Base-by-base conservation (phyloP, 345 rosid species). In the Aethionema arabicum region DNA sequence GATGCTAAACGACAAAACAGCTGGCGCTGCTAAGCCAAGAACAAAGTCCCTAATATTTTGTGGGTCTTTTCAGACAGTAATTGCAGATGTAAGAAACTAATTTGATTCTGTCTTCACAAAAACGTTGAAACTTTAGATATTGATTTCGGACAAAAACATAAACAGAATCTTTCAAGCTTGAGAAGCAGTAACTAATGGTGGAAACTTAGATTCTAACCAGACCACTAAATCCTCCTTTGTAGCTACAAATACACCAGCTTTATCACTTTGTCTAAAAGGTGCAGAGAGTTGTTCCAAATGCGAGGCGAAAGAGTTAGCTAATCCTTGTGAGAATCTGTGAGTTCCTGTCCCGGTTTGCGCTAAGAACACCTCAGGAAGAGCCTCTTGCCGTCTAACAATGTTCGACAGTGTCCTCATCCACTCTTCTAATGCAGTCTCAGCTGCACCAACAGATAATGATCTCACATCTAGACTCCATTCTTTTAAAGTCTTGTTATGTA, bases 381-480 rank as follows among this genome's bases (percentile, higher is more conserved):
- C 85, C 78, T 87, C 91, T 52, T 85, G 75, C 4, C 78, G 86
- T 56, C 14, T 69, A n/a, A 83, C 80, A 5, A 81, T 77, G 56
- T 77, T 83, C 6, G 79, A 79, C 61, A 85, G 62, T 16, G 93
- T 85, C 47, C 76, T 81, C 80, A 92, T 78, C 98, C 96, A 92
- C 53, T 89, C 95, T 77, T 92, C 95, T 0, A 89, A 81, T 1
- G 98, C 96, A 0, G 98, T 86, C 32, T 80, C 81, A 0, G 98
- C 98, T 12, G 96, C 96, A 32, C 98, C 96, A 5, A 83, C 70
- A 0, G 98, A 88, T 12, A 92, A 76, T 1, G 93, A 92, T 43
- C 96, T 78, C 6, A 87, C 95, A 57, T 92, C 95, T 50, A 92
- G 53, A 74, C 80, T 82, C 98, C 98, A 92, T 58, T 92, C 96